A percentile compares a stretch with the other conserved stretches of the same genome.
These are phyloP conservation scores for Fusarium hostae DNA, from an alignment of 2,329 filamentous ascomycete genomes.

Conservation along the genomic window DNA sequence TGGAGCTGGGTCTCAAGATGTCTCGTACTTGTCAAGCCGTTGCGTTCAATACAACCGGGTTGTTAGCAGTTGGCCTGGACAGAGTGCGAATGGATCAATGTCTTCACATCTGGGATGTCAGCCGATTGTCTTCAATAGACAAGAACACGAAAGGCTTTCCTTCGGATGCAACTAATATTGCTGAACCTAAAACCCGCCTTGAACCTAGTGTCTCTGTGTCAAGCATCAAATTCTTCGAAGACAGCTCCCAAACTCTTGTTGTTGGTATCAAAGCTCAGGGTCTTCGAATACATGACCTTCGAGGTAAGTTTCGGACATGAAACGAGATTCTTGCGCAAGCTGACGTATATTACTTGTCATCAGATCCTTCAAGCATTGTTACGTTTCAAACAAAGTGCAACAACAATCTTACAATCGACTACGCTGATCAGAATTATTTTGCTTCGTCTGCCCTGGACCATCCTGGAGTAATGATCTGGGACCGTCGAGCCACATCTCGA, in stretches of 20 bases:
- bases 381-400: conserved; percentile 75
- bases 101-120: conserved; percentile 85
- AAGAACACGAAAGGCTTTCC: conserved; percentile 62
- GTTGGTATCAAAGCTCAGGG: conserved; percentile 81
- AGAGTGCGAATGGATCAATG: conserved; percentile 84
- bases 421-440: conserved; percentile 84
- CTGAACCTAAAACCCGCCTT: conserved; percentile 68
- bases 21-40: conserved; percentile 84
- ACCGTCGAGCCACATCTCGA: conserved; percentile 71
- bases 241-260: conserved; percentile 79
- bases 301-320: conserved; percentile 63
- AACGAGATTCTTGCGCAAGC: not conserved
- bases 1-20: conserved; percentile 77
- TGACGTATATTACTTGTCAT: not conserved
- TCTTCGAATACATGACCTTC: conserved; percentile 80
- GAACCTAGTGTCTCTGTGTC: conserved; percentile 80
- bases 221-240: conserved; percentile 83
- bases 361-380: conserved; percentile 62
- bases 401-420: conserved; percentile 81
- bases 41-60: conserved; percentile 77
- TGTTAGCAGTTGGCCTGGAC: conserved; percentile 82
- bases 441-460: conserved; percentile 81
- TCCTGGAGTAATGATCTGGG: conserved; percentile 81
- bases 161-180: conserved; percentile 58
- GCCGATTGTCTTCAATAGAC: conserved; percentile 65